These are phyloP conservation scores for Coniochaeta pulveracea DNA, from an alignment of 2,329 filamentous ascomycete species.

Conservation along the genomic window DNA sequence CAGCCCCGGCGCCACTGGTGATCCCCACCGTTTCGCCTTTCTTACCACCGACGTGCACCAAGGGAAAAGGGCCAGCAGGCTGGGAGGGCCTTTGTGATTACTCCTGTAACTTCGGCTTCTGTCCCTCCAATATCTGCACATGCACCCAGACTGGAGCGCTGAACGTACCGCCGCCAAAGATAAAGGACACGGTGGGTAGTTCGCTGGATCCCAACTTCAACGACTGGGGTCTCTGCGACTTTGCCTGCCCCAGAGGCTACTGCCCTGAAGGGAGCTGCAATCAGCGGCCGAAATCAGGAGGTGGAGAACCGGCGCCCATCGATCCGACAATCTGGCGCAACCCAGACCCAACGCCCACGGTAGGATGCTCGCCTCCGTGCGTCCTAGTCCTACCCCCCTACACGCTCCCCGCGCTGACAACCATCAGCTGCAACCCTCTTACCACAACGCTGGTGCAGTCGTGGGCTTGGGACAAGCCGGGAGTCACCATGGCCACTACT, in stretches of 20 bases:
- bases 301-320: too few species aligned
- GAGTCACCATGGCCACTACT: too few species aligned
- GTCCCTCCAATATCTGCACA: background rate
- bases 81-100: slow-evolving; percentile 4
- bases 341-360: too few species aligned
- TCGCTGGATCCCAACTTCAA: background rate
- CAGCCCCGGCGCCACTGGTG: background rate
- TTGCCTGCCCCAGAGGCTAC: slow-evolving; percentile 1
- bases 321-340: too few species aligned
- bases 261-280: too few species aligned
- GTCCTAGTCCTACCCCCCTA: too few species aligned
- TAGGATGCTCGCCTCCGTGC: too few species aligned
- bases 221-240: background rate
- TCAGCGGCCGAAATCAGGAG: too few species aligned
- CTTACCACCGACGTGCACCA: background rate
- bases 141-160: background rate
- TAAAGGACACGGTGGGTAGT: background rate
- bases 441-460: too few species aligned
- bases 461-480: too few species aligned
- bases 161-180: background rate
- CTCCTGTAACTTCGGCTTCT: slow-evolving; percentile 1
- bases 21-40: background rate
- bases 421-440: too few species aligned
- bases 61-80: background rate
- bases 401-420: too few species aligned